Evolutionary conservation across 257 asterid genomes (phyloP).

Genomic region (Ajuga chamaepitys): DNA sequence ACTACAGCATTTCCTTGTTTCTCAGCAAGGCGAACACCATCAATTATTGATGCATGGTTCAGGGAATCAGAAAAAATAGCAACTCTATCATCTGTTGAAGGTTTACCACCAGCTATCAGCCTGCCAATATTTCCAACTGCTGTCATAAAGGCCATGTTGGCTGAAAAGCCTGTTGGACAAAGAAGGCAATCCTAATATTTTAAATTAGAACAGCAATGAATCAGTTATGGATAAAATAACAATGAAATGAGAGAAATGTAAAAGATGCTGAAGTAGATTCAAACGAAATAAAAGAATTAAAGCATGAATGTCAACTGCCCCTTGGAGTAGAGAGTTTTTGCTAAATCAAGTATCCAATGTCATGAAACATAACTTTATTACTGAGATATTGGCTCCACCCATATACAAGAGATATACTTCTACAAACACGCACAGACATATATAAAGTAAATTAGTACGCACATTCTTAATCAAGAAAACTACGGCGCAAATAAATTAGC

Average conservation of each 20-base stretch:
- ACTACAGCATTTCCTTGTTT: slow-evolving; percentile 58
- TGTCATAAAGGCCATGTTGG: slow-evolving; percentile 97
- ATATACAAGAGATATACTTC: not conserved
- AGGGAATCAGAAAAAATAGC: slow-evolving; percentile 92
- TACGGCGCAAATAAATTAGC: not conserved
- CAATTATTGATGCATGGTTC: slow-evolving; percentile 96
- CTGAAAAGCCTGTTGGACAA: slow-evolving; percentile 99
- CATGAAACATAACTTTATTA: not conserved
- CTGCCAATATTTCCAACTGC: slow-evolving; percentile 64
- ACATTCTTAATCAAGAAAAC: not conserved
- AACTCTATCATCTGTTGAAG: slow-evolving; percentile 48
- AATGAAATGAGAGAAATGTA: not conserved
- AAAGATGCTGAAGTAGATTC: slow-evolving; percentile 4
- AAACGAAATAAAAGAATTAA: not conserved
- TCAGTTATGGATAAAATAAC: slow-evolving; percentile 21
- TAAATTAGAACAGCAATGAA: slow-evolving; percentile 36
- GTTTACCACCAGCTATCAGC: slow-evolving; percentile 50
- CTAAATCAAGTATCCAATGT: not conserved
- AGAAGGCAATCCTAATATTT: slow-evolving; percentile 98
- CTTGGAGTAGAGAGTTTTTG: not conserved
- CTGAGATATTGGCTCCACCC: not conserved
- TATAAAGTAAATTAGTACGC: not conserved
- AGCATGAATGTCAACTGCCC: not conserved
- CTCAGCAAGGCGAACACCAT: slow-evolving; percentile 95
- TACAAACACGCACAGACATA: not conserved